A percentile compares a stretch with the other conserved stretches of the same genome.
Conservation (phyloP, 768 basidiomycete species). For the Boletus speciosus region DNA sequence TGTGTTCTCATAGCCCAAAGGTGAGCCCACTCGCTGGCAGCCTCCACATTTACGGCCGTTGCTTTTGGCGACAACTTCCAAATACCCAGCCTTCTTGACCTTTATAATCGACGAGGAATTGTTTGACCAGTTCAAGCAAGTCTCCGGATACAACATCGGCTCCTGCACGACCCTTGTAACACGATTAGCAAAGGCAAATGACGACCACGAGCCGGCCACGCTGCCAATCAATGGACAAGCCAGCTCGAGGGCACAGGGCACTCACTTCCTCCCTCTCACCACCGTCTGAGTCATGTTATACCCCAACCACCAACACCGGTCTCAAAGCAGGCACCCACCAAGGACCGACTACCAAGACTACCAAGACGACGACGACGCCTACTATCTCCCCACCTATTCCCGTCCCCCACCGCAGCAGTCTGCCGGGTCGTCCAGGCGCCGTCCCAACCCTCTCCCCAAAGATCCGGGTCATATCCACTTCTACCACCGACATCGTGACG, state of each 20-base stretch:
- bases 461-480: constrained; percentile 6
- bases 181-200: not conserved
- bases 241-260: not conserved
- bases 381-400: constrained; percentile 10
- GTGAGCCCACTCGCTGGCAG: no score
- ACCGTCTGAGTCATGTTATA: constrained; percentile 5
- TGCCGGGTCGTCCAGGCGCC: constrained; percentile 11
- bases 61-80: no score
- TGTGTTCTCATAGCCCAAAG: no score
- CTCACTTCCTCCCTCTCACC: not conserved
- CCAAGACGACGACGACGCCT: constrained; percentile 8
- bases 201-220: not conserved
- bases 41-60: no score
- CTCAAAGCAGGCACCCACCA: not conserved
- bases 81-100: no score
- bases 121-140: no score
- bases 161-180: no score
- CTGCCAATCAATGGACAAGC: constrained; percentile 4
- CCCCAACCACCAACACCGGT: not conserved
- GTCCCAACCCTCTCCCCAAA: constrained; percentile 8
- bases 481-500: constrained; percentile 23
- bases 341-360: not conserved
- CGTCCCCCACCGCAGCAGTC: constrained; percentile 9
- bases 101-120: no score
- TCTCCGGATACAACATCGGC: no score